Conservation (phyloP, 2,329 filamentous ascomycete species). For the Aspergillus sp. region DNA sequence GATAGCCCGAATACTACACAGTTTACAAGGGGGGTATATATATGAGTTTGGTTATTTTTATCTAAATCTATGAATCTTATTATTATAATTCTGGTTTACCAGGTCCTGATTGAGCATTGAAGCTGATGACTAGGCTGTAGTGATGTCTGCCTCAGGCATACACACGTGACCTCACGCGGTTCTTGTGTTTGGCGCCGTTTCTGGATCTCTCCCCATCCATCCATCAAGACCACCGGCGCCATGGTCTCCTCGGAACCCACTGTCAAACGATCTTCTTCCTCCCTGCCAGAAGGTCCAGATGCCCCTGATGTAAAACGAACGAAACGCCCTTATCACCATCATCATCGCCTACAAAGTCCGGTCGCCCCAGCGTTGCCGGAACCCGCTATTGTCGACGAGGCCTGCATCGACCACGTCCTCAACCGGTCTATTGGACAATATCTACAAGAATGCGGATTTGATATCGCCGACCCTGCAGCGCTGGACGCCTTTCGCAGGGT, state of each 20-base stretch:
- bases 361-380: slow-evolving; percentile 35
- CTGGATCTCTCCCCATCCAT: slow-evolving; percentile 9
- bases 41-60: too few species aligned
- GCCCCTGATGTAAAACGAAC: slow-evolving; percentile 33
- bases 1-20: neutral
- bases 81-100: too few species aligned
- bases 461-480: slow-evolving; percentile 56
- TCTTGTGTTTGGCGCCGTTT: slow-evolving; percentile 20
- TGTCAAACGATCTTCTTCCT: slow-evolving; percentile 38
- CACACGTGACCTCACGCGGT: slow-evolving; percentile 27
- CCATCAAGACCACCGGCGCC: slow-evolving; percentile 19
- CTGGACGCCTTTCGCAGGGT: slow-evolving; percentile 58
- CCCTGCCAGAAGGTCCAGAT: slow-evolving; percentile 18
- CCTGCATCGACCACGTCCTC: slow-evolving; percentile 57
- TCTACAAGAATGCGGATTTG: slow-evolving; percentile 56
- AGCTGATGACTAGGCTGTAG: neutral
- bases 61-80: too few species aligned
- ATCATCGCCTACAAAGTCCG: slow-evolving; percentile 44
- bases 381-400: slow-evolving; percentile 51
- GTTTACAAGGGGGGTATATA: too few species aligned
- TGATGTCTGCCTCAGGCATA: slow-evolving; percentile 18
- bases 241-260: slow-evolving; percentile 34
- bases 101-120: too few species aligned
- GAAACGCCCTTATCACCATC: slow-evolving; percentile 44
- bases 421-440: slow-evolving; percentile 56